phyloP scores from a whole-genome alignment of 192 early-diverging fungal species.

The Obelidium mucronatum region DNA sequence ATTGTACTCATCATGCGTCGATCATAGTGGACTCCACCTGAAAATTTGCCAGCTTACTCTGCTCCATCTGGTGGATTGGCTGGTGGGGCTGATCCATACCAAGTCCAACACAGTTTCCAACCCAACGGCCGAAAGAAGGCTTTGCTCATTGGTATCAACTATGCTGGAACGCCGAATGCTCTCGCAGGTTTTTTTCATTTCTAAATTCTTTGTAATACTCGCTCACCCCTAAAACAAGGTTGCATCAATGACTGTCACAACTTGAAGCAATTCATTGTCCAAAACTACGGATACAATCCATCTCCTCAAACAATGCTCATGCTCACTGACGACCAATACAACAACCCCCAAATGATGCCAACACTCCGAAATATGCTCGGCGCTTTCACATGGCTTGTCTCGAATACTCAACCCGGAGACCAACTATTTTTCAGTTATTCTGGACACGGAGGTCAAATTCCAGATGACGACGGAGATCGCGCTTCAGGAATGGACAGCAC shows the following conservation, averaged over 20 bases:
- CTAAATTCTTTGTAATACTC: background rate
- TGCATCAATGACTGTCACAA: slow-evolving; percentile 49
- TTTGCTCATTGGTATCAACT: slow-evolving; percentile 48
- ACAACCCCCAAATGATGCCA: slow-evolving; percentile 44
- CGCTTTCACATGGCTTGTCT: slow-evolving; percentile 59
- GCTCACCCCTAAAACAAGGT: background rate
- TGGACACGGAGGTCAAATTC: slow-evolving; percentile 70
- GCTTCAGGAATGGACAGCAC: slow-evolving; percentile 39
- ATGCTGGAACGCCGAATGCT: slow-evolving; percentile 23
- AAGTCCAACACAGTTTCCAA: background rate
- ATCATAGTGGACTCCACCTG: no score
- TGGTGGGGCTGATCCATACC: background rate
- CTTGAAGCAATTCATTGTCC: slow-evolving; percentile 18
- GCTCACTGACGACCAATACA: slow-evolving; percentile 55
- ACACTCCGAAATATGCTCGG: slow-evolving; percentile 57
- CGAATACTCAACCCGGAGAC: slow-evolving; percentile 55
- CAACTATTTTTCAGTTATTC: slow-evolving; percentile 44
- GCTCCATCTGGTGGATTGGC: background rate
- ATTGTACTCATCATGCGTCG: no score
- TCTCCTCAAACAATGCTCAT: slow-evolving; percentile 19
- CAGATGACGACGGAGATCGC: slow-evolving; percentile 53
- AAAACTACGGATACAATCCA: slow-evolving; percentile 41
- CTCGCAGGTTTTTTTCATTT: slow-evolving; percentile 6
- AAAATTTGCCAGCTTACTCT: no score
- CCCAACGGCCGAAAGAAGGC: slow-evolving; percentile 32